Evolutionary conservation across 2,329 filamentous ascomycete species (phyloP), one percentile per base, ranked within the genome.

Genomic region (Colletotrichum gloeosporioides): DNA sequence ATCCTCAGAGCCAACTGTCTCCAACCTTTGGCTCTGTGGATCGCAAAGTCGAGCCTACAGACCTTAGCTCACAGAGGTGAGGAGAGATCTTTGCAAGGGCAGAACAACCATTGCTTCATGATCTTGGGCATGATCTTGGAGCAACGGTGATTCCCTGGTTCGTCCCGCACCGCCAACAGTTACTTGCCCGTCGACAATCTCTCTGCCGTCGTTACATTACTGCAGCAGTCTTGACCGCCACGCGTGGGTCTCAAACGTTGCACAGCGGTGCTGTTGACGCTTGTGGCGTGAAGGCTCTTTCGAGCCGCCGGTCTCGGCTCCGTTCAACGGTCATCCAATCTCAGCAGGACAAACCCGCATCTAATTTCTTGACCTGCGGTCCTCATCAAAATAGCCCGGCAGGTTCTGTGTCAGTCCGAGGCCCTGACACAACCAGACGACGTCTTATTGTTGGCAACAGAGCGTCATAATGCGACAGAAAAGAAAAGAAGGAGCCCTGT

Each of bases 131-230:
- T 39, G 15, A 53, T 57, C 16, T 55, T 68, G 29, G 57, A 16
- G 36, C 16, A 18, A 57, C 69, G 69, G 73, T 63, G 36, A 57
- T 67, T 22, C 53, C 32, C 72, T 63, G 18, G 31, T 70, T 53
- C 36, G 27, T 49, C 59, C 49, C 44, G 70, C 36, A 69, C 57
- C n/a, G 36, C 69, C 34, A 6, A 36, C 59, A 59, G 70, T 59
- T 29, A 15, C 36, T 25, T 34, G 44, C 29, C 18, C 64, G 34
- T 64, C 22, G 49, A 55, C 59, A 68, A 72, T 72, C 16, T n/a
- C 67, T 76, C 63, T 75, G 71, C 73, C 73, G 70, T 61, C 61
- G 74, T 74, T 76, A 49, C 74, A 76, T 74, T 27, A 71, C 69
- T 49, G 15, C 44, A 53, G 44, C 44, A 61, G 61, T 62, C 49